These are phyloP conservation scores for Solanum hybrid DNA, from an alignment of 305 asterid species.

Conservation along the genomic window DNA sequence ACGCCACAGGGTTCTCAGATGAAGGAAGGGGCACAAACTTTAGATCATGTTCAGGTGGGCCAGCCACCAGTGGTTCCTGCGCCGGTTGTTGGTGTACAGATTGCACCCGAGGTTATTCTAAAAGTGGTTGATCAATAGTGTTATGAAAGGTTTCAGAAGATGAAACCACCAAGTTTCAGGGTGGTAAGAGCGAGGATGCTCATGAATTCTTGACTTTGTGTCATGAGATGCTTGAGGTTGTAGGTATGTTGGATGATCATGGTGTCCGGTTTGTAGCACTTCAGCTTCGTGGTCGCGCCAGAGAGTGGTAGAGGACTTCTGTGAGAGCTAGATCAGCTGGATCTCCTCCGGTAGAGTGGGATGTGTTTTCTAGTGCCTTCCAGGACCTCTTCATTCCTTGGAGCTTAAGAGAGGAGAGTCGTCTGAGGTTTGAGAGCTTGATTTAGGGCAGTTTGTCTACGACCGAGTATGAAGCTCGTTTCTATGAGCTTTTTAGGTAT, in stretches of 20 bases:
- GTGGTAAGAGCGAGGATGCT: neutral
- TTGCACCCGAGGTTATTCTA: neutral
- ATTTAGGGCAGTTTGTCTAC: neutral
- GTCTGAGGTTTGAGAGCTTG: neutral
- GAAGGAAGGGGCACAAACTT: neutral
- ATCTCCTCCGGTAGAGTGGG: neutral
- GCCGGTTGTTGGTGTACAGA: neutral
- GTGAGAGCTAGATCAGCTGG: neutral
- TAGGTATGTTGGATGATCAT: neutral
- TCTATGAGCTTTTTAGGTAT: neutral
- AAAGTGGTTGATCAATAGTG: neutral
- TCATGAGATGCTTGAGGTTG: neutral
- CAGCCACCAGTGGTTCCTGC: too few species aligned
- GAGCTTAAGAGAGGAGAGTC: neutral
- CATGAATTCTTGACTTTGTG: neutral
- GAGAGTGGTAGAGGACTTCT: neutral
- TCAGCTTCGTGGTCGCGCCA: neutral
- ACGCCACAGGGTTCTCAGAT: neutral
- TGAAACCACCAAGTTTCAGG: neutral
- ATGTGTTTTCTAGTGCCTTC: neutral
- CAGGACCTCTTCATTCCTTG: neutral
- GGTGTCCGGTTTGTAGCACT: neutral
- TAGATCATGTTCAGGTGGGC: neutral
- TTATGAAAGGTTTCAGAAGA: neutral
- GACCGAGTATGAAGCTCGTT: neutral